Base-by-base conservation (phyloP, 1,139 yeast species). In the Taphrina betulina region DNA sequence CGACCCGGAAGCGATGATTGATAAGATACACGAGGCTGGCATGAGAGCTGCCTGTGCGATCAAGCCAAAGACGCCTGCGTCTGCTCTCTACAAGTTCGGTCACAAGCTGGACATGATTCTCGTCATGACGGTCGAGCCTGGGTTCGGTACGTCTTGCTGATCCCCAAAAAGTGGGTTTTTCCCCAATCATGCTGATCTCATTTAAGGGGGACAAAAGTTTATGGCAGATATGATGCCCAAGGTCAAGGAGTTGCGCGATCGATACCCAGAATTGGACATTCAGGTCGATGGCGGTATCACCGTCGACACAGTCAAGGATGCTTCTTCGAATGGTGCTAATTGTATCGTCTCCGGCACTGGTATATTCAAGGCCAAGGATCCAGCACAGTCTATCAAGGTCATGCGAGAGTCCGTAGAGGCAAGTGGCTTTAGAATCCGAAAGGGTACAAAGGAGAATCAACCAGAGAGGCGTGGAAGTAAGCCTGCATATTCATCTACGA, bases 271-370 rank as follows among this genome's bases (percentile, higher is more conserved):
- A 33, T 75, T 90, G 69, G 82, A 92, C 71, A 86, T 92, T 64
- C 94, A 92, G 73, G 99, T 92, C 31, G 99, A 92, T 69, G 99
- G 99, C 61, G 99, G 99, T 0, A 75, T 92, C 62, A 95, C 95
- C 59, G 82, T 82, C 63, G 89, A 80, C 50, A 92, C 95, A 4
- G 81, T 88, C 56, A 85, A 80, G 54, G 78, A 77, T 34, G 96
- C 96, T 57, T 95, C 97, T 20, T 77, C 78, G 58, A 96, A 96
- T 8, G 97, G 97, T 57, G 98, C 98, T 54, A 92, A 92, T 69
- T 96, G 92, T 46, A 90, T 94, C 68, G 99, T 92, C 55, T 97
- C 98, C 1, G 99, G 99, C 41, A 92, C 98, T 16, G 79, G 95
- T 53, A 94, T 90, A 19, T 59, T 59, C 43, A 43, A 46, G 34